A percentile compares a stretch with the other conserved stretches of the same genome.
Conservation (phyloP, 2,329 filamentous ascomycete genomes). For the Neofusicoccum sp. region DNA sequence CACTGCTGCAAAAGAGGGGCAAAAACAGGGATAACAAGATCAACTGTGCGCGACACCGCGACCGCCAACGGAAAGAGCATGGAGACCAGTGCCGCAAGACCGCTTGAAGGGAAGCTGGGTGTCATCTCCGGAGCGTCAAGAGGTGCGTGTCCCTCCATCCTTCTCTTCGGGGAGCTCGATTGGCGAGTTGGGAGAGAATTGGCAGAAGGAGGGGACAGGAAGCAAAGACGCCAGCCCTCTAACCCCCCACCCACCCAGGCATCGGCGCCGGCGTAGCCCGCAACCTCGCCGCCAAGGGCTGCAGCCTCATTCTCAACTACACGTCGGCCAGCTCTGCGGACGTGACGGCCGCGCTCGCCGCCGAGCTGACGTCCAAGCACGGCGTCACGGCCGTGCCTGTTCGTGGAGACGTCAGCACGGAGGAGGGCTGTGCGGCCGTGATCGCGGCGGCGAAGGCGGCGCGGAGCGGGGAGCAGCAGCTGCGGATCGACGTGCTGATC, state of each 20-base stretch:
- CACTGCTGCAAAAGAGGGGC: too few relatives aligned
- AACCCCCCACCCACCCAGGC: background rate
- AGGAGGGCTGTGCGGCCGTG: background rate
- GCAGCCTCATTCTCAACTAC: slow-evolving; percentile 17
- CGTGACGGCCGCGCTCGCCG: background rate
- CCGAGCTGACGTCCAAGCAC: background rate
- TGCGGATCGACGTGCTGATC: slow-evolving; percentile 12
- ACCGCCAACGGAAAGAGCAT: background rate
- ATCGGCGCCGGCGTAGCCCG: slow-evolving; percentile 18
- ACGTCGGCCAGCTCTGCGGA: background rate
- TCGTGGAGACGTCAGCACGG: slow-evolving; percentile 13
- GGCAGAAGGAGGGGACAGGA: too few relatives aligned
- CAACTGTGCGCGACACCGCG: background rate
- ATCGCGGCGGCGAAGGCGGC: background rate
- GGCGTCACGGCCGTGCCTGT: slow-evolving; percentile 4
- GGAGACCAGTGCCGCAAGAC: background rate
- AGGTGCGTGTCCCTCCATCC: background rate
- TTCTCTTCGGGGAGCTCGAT: background rate
- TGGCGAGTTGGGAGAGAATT: background rate
- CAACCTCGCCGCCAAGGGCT: slow-evolving; percentile 18
- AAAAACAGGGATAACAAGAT: too few relatives aligned
- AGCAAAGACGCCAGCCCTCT: background rate
- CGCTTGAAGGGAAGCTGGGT: slow-evolving; percentile 7
- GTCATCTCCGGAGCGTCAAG: slow-evolving; percentile 3
- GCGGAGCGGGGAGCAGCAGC: background rate